Conservation (phyloP, 805 yeast genomes). For the Myxozyma lipomycoides region DNA sequence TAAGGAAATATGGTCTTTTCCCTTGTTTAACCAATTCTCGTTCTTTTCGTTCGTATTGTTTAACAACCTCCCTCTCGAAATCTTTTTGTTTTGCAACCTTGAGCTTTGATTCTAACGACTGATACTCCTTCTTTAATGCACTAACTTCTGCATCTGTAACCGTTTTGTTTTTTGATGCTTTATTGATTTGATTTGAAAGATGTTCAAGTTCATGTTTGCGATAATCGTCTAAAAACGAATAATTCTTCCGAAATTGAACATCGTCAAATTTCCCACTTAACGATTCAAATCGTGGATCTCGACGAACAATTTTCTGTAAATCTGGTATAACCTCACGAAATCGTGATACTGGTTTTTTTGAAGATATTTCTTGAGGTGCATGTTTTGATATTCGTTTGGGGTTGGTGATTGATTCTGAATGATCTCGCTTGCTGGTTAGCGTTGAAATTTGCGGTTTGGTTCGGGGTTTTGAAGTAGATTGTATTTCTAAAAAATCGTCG, state of each 20-base stretch:
- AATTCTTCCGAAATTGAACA: constrained; percentile 64
- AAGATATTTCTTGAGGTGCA: constrained; percentile 78
- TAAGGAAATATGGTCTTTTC: constrained; percentile 58
- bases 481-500: too few relatives aligned
- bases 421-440: too few relatives aligned
- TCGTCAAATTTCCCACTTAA: constrained; percentile 82
- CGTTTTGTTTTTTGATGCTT: not conserved
- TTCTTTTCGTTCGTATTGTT: constrained; percentile 71
- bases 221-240: constrained; percentile 81
- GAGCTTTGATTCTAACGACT: constrained; percentile 46
- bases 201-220: constrained; percentile 66
- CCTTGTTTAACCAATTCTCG: constrained; percentile 68
- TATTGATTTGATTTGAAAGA: constrained; percentile 40
- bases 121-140: constrained; percentile 35
- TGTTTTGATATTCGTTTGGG: constrained; percentile 53
- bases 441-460: too few relatives aligned
- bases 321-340: constrained; percentile 59
- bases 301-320: constrained; percentile 38
- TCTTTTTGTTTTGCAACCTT: constrained; percentile 73
- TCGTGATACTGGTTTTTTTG: constrained; percentile 65
- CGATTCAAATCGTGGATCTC: constrained; percentile 86
- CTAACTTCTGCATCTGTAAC: constrained; percentile 35
- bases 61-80: constrained; percentile 61
- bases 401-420: too few relatives aligned
- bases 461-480: too few relatives aligned